Base-by-base conservation (phyloP, 768 basidiomycete genomes). In the Boletus speciosus region DNA sequence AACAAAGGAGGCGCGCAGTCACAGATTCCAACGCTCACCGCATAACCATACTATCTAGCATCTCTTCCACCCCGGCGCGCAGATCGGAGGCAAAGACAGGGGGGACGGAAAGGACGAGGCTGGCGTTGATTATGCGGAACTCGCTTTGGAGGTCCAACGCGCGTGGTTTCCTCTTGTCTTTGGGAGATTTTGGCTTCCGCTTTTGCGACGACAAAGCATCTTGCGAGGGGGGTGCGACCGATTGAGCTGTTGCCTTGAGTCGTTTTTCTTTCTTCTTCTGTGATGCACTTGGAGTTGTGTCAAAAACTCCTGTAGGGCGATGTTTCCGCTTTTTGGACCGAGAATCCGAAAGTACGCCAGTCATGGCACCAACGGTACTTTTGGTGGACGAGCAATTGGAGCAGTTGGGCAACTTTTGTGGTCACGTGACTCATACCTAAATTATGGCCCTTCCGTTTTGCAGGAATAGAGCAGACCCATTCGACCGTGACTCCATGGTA, bases 11-110 rank as follows among this genome's bases (percentile, higher is more conserved):
- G 42, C 1, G 21, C 11, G 16, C 35, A 54, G 55, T 56, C 55
- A 56, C 44, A 38, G 34, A 38, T 50, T 43, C n/a, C 47, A 23
- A 47, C 21, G 72, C 81, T 61, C 65, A 94, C 95, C 90, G 84
- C 95, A 98, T 96, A 14, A 96, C 74, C 88, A 97, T 88, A 8
- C 90, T 90, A 70, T 98, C 93, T 16, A 98, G 74, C 82, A 94
- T 85, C 72, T 98, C 93, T 65, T 88, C 83, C 16, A 83, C 90
- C 7, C 95, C 95, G 38, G 71, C 74, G 10, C 79, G 75, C n/a
- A 86, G 81, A 70, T 88, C 81, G 40, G 74, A 78, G 15, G 90
- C 81, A 68, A 93, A 96, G 40, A 88, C 78, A 1, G 94, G 94
- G 29, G 94, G 82, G 15, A 97, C 78, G 10, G 90, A 85, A 39